phyloP scores from a whole-genome alignment of 352 stramenopile genomes.

The Aphanomyces cochlioides region DNA sequence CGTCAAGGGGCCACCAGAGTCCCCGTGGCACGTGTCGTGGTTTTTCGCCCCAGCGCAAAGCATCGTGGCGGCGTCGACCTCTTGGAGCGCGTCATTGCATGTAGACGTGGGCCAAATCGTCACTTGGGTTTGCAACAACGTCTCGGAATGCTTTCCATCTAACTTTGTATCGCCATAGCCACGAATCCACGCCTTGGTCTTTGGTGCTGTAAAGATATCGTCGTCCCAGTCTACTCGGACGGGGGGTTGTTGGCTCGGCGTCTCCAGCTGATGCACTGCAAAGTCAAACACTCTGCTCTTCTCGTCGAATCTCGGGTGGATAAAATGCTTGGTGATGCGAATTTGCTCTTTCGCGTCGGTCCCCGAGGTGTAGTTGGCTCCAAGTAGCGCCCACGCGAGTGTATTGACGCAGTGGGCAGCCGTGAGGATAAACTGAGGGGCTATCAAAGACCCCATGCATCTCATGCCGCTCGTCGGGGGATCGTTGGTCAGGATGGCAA shows the following conservation, averaged over 20 bases:
- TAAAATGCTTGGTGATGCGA: slow-evolving; percentile 44
- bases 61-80: slow-evolving; percentile 40
- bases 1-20: slow-evolving; percentile 51
- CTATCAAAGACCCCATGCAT: no score
- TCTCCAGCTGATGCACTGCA: slow-evolving; percentile 50
- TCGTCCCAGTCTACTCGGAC: slow-evolving; percentile 38
- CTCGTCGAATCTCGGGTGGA: slow-evolving; percentile 47
- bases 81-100: slow-evolving; percentile 25
- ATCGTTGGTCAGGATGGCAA: no score
- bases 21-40: slow-evolving; percentile 56
- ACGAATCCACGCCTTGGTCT: slow-evolving; percentile 40
- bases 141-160: slow-evolving; percentile 32
- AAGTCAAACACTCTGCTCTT: slow-evolving; percentile 53
- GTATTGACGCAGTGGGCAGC: no score
- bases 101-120: slow-evolving; percentile 37
- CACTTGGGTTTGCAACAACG: slow-evolving; percentile 46
- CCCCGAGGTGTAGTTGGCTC: slow-evolving; percentile 13
- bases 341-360: slow-evolving; percentile 46
- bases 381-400: no score
- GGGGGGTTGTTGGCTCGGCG: slow-evolving; percentile 39
- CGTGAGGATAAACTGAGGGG: no score
- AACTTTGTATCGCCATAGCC: slow-evolving; percentile 32
- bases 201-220: slow-evolving; percentile 46
- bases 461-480: no score
- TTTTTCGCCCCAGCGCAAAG: slow-evolving; percentile 50